A percentile compares a stretch with the other conserved stretches of the same genome.
Evolutionary conservation across 257 asterid genomes (phyloP).

Genomic region (Solanum megistacrolobum): DNA sequence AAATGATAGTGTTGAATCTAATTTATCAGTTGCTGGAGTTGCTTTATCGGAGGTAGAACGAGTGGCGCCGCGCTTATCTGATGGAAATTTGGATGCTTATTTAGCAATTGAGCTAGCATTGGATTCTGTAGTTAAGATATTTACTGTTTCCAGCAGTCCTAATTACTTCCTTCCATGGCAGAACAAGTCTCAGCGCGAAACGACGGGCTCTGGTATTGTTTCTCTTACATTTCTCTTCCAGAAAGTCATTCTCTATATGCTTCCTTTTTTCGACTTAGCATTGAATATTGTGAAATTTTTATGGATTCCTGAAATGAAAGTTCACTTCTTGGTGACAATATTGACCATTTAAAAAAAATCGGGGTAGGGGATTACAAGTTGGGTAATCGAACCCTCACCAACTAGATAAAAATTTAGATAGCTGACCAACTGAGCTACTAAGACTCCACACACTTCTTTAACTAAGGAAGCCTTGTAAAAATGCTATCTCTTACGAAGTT

Average conservation of each 20-base stretch:
- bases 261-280: not conserved
- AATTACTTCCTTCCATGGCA: constrained; percentile 92
- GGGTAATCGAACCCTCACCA: not conserved
- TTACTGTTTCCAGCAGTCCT: constrained; percentile 87
- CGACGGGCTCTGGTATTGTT: constrained; percentile 81
- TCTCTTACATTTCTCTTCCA: not conserved
- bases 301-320: not conserved
- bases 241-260: not conserved
- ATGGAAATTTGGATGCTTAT: constrained; percentile 38
- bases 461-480: not conserved
- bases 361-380: not conserved
- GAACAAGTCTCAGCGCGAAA: constrained; percentile 90
- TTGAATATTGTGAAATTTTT: not conserved
- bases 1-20: not conserved
- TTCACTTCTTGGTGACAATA: not conserved
- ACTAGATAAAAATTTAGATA: not conserved
- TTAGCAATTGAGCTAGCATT: constrained; percentile 75
- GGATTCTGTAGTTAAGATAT: constrained; percentile 92
- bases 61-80: constrained; percentile 9
- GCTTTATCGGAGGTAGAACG: constrained; percentile 1
- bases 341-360: not conserved
- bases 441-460: not conserved
- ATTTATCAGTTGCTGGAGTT: not conserved
- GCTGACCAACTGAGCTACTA: not conserved
- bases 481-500: not conserved